Percentiles rank a stretch among this genome's conserved stretches.
Conservation (phyloP, 2,329 filamentous ascomycete genomes). For the Fusarium pininemorale region DNA sequence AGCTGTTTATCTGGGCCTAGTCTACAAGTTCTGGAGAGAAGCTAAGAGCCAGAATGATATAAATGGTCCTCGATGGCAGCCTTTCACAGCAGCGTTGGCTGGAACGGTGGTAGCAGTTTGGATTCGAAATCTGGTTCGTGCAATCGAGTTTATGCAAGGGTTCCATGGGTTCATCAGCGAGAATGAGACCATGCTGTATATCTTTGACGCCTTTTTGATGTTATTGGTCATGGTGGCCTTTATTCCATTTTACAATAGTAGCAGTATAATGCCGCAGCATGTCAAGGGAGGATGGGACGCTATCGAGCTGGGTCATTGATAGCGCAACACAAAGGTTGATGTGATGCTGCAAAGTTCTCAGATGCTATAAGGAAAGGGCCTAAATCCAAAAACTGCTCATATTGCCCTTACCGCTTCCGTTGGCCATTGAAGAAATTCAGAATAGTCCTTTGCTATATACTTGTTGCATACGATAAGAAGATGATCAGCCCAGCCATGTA, state of each 20-base stretch:
- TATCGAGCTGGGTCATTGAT: neutral
- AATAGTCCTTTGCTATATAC: neutral
- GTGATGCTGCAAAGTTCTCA: neutral
- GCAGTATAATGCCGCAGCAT: neutral
- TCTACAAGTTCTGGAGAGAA: neutral
- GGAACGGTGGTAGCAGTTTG: neutral
- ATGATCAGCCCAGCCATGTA: neutral
- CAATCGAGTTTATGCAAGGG: neutral
- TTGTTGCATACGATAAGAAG: neutral
- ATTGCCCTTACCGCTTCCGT: neutral
- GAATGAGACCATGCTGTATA: neutral
- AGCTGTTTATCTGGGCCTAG: neutral
- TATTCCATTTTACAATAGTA: neutral
- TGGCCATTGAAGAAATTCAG: neutral
- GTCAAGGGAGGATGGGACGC: neutral
- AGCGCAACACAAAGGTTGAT: neutral
- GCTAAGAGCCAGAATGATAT: neutral
- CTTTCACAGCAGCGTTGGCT: neutral
- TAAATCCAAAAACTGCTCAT: neutral
- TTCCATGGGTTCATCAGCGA: neutral
- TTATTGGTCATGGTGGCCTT: neutral
- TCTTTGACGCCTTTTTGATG: neutral
- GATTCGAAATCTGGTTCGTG: neutral
- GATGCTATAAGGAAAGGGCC: accelerated
- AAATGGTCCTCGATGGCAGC: neutral